Evolutionary conservation across 257 asterid species (phyloP).

Genomic region (Solanum ossicruentum): DNA sequence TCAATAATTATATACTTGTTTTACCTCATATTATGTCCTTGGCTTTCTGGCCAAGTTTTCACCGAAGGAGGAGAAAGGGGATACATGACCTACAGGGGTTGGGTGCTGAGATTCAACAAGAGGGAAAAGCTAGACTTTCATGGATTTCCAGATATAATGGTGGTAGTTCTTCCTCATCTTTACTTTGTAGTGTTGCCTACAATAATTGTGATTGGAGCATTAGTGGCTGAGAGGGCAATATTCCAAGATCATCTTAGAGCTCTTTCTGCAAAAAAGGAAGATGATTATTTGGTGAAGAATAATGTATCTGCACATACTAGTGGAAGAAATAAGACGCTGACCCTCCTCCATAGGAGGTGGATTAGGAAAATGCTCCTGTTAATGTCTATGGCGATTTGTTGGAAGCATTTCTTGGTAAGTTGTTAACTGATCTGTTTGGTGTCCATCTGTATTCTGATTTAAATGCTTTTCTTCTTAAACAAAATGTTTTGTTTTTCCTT

Average conservation of each 20-base stretch:
- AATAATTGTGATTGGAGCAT: conserved; percentile 16
- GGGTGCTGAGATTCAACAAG: conserved; percentile 33
- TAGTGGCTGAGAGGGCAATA: conserved; percentile 61
- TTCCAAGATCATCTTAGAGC: conserved; percentile 46
- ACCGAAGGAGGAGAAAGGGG: conserved; percentile 36
- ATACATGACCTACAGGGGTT: conserved; percentile 84
- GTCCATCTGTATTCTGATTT: not conserved
- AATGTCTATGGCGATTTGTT: conserved; percentile 35
- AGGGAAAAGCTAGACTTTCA: conserved; percentile 29
- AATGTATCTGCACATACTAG: conserved; percentile 6
- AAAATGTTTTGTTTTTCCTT: not conserved
- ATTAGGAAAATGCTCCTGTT: conserved; percentile 43
- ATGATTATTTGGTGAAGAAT: conserved; percentile 27
- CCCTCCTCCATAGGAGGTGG: conserved; percentile 25
- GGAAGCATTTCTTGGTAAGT: conserved; percentile 62
- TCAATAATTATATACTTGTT: conserved; percentile 43
- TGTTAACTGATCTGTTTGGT: not conserved
- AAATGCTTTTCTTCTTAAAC: not conserved
- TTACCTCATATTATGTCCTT: conserved; percentile 75
- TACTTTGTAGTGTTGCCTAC: conserved; percentile 61
- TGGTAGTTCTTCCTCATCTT: conserved; percentile 77
- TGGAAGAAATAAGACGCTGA: not conserved
- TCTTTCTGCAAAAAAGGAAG: conserved; percentile 68
- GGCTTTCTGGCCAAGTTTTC: conserved; percentile 66
- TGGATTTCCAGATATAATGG: conserved; percentile 90